Base-by-base conservation (phyloP, 2,329 filamentous ascomycete species). In the Cladophialophora immunda region DNA sequence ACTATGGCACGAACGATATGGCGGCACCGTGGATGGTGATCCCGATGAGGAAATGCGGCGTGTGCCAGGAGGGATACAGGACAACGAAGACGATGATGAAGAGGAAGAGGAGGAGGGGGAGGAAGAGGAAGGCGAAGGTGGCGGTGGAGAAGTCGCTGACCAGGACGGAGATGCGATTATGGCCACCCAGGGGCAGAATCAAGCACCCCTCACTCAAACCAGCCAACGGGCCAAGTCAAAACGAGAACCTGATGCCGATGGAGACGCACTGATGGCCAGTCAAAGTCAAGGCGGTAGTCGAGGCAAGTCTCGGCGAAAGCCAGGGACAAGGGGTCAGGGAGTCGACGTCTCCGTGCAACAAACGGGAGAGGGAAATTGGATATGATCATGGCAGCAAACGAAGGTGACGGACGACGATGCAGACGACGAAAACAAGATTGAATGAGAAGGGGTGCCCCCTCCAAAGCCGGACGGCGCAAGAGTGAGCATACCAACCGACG, bases 71-170 rank as follows among this genome's bases (percentile, higher is more conserved):
- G 66, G 80, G 79, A 77, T 76, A 72, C 70, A 76, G 79, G 69
- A 75, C 77, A 41, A 78, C 75, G 53, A 79, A 75, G 67, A 76
- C 77, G 72, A 81, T 79, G 73, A 82, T 78, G 53, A 79, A 75
- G 4, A 78, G 30, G 61, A 45, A 11, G 58, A 67, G n/a, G 66
- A 50, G 11, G 70, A 69, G n/a, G 45, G 45, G 22, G 45, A 50
- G 19, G 69, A 68, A 27, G 70, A 72, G 79, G 68, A 75, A 77
- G 41, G 78, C 75, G 53, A 79, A 74, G 67, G 75, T 77, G 72
- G 81, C 79, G 73, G 82, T 78, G 45, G 19, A 25, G 50, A 79
- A 75, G 4, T 77, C 13, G 62, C 32, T 11, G 58, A 67, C 38
- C 62, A 47, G 11, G 71, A 70, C 34, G 69, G 70, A n/a, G 71